phyloP scores from a whole-genome alignment of 805 yeast species.

The Yarrowia osloensis region DNA sequence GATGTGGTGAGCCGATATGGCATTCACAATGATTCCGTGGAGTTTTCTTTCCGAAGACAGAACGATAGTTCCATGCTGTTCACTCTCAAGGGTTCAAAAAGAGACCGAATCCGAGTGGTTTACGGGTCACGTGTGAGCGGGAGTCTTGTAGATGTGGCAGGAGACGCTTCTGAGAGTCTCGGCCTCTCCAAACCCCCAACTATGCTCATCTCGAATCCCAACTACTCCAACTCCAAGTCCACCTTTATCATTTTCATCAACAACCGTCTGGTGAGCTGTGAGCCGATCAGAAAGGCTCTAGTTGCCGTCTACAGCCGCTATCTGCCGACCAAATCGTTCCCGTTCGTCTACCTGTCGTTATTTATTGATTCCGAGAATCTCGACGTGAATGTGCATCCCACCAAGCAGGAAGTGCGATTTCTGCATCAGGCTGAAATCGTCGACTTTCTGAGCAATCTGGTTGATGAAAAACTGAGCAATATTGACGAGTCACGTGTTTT shows the following conservation, averaged over 20 bases:
- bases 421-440: slow-evolving; percentile 84
- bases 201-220: slow-evolving; percentile 65
- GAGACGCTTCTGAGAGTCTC: too few relatives aligned
- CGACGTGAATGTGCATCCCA: slow-evolving; percentile 95
- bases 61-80: slow-evolving; percentile 65
- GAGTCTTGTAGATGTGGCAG: slow-evolving; percentile 50
- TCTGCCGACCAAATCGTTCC: slow-evolving; percentile 74
- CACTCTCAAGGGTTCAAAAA: slow-evolving; percentile 50
- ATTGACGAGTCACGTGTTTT: slow-evolving; percentile 42
- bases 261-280: slow-evolving; percentile 77
- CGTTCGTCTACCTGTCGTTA: slow-evolving; percentile 78
- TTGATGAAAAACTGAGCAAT: slow-evolving; percentile 42
- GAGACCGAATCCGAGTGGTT: slow-evolving; percentile 71
- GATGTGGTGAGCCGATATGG: slow-evolving; percentile 86
- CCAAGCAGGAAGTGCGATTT: slow-evolving; percentile 88
- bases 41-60: slow-evolving; percentile 76
- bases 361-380: slow-evolving; percentile 65
- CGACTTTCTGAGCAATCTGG: slow-evolving; percentile 52
- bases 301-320: slow-evolving; percentile 60
- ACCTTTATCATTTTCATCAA: slow-evolving; percentile 83
- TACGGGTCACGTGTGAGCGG: slow-evolving; percentile 69
- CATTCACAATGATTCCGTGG: slow-evolving; percentile 66
- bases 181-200: too few relatives aligned
- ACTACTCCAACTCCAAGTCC: slow-evolving; percentile 66
- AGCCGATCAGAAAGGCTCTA: slow-evolving; percentile 72